Percentiles rank a stretch among this genome's conserved stretches.
These are phyloP conservation scores for Pueraria montana DNA, from an alignment of 306 rosid genomes.

Conservation along the genomic window DNA sequence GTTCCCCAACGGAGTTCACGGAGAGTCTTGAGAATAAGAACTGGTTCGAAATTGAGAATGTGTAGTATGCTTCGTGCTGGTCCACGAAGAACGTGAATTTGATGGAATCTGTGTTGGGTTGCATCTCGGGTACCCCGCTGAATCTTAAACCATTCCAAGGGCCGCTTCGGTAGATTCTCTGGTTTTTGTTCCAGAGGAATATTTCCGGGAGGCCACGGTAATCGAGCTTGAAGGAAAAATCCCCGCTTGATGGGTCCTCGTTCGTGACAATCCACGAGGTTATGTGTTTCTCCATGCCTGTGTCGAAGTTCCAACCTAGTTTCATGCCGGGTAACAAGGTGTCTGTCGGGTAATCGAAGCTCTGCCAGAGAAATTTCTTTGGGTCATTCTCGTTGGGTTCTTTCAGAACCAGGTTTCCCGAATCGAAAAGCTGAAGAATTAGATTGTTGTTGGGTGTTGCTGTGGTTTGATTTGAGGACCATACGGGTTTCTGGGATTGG, in stretches of 20 bases:
- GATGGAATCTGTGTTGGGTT: constrained; percentile 47
- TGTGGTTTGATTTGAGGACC: constrained; percentile 61
- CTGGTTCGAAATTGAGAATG: constrained; percentile 44
- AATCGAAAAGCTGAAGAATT: constrained; percentile 66
- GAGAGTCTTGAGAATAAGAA: constrained; percentile 57
- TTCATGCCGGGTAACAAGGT: constrained; percentile 83
- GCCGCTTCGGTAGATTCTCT: constrained; percentile 66
- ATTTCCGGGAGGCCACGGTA: constrained; percentile 76
- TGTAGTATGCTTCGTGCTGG: constrained; percentile 62
- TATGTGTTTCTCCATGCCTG: constrained; percentile 49
- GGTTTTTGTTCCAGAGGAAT: constrained; percentile 50
- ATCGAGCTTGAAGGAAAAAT: constrained; percentile 63
- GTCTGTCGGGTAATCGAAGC: constrained; percentile 76
- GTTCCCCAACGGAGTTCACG: constrained; percentile 49
- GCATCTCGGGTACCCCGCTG: constrained; percentile 89
- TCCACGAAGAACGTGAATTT: constrained; percentile 51
- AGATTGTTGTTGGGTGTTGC: constrained; percentile 12
- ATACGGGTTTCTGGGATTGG: constrained; percentile 39
- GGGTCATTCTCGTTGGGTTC: constrained; percentile 53
- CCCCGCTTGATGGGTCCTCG: constrained; percentile 75
- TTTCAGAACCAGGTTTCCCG: constrained; percentile 68
- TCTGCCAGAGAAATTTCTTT: constrained; percentile 63
- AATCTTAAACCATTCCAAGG: constrained; percentile 86
- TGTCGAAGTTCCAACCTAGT: constrained; percentile 66
- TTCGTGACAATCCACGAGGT: constrained; percentile 61